Conservation (phyloP, 2,329 filamentous ascomycete species). For the Cladosporium sp. region DNA sequence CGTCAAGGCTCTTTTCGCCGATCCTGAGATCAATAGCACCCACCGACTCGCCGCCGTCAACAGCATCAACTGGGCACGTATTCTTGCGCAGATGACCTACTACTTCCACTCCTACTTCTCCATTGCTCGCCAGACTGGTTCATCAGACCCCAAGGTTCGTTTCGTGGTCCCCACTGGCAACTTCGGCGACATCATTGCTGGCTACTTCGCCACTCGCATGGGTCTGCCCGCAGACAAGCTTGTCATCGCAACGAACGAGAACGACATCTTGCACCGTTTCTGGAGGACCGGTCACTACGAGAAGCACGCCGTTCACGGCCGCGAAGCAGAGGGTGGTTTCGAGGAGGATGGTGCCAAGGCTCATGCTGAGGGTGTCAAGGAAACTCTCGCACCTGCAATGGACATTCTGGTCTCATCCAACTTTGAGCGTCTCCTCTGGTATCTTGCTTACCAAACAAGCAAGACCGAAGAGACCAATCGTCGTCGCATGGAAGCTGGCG, state of each 20-base stretch:
- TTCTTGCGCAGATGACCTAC: constrained; percentile 94
- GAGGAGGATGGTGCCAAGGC: constrained; percentile 56
- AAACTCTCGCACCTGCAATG: constrained; percentile 93
- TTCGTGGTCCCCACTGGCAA: constrained; percentile 94
- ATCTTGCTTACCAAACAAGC: constrained; percentile 71
- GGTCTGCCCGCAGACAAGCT: constrained; percentile 84
- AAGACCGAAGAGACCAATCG: constrained; percentile 38
- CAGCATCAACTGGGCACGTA: constrained; percentile 93
- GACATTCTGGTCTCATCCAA: constrained; percentile 95
- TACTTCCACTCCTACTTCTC: constrained; percentile 95
- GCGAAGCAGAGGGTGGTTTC: constrained; percentile 53
- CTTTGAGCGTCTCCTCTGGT: constrained; percentile 95
- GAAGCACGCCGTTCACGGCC: constrained; percentile 66
- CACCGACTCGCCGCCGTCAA: constrained; percentile 90
- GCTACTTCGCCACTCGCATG: constrained; percentile 89
- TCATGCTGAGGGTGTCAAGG: constrained; percentile 71
- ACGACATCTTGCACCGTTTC: constrained; percentile 94
- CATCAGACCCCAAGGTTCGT: constrained; percentile 66
- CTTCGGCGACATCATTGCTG: constrained; percentile 90
- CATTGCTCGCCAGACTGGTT: constrained; percentile 58
- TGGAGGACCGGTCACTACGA: constrained; percentile 87
- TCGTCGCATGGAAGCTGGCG: constrained; percentile 54
- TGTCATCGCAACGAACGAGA: constrained; percentile 91
- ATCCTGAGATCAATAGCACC: constrained; percentile 74
- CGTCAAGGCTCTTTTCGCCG: constrained; percentile 87